Conservation (phyloP, 192 early-diverging fungal species). For the Coemansia furcata region DNA sequence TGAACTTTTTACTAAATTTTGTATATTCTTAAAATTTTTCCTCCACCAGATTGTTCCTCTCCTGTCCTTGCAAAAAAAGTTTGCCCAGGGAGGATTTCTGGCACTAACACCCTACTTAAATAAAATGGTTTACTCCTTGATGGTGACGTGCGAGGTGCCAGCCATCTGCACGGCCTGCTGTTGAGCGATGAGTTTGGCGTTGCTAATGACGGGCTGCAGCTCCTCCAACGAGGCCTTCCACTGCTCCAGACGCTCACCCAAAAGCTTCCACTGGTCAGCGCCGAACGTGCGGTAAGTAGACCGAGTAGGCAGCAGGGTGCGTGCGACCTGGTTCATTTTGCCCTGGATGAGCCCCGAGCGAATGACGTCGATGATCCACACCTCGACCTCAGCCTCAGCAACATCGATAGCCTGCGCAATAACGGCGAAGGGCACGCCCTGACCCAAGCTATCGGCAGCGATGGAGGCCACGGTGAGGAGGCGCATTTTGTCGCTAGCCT, state of each 20-base stretch:
- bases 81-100: too few species aligned
- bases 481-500: conserved; percentile 77
- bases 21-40: too few species aligned
- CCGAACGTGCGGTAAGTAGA: conserved; percentile 84
- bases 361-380: conserved; percentile 95
- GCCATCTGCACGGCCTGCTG: too few species aligned
- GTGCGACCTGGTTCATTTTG: conserved; percentile 89
- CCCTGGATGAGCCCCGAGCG: conserved; percentile 90
- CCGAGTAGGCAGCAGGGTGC: conserved; percentile 76
- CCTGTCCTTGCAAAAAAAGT: too few species aligned
- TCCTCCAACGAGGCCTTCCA: conserved; percentile 82
- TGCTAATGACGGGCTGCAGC: conserved; percentile 82
- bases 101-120: too few species aligned
- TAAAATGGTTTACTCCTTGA: too few species aligned
- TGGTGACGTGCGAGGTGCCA: too few species aligned
- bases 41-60: too few species aligned
- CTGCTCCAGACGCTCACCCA: conserved; percentile 63
- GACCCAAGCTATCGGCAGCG: conserved; percentile 65
- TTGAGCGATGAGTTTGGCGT: conserved; percentile 47
- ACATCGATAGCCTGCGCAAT: conserved; percentile 77
- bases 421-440: conserved; percentile 69
- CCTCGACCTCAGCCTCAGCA: conserved; percentile 78
- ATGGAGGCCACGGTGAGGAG: conserved; percentile 78
- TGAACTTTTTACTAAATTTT: too few species aligned
- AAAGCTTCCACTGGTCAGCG: conserved; percentile 75